Evolutionary conservation across 495 filamentous ascomycete species (phyloP).

Genomic region (Penicillium dipodomyicola): DNA sequence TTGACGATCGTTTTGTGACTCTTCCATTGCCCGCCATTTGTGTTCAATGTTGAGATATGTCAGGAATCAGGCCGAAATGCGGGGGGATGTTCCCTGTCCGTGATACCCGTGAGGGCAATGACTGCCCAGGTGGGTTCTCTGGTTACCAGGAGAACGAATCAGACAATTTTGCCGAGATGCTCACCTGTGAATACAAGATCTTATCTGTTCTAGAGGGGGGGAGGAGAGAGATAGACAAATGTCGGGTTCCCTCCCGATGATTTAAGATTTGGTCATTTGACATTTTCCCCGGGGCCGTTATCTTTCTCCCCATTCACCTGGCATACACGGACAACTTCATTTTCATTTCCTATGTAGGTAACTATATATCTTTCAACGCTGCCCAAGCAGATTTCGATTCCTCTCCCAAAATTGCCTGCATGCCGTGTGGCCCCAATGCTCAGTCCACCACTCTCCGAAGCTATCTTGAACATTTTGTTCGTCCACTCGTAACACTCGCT

Average conservation of each 20-base stretch:
- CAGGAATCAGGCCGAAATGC: background rate
- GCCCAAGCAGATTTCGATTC: constrained; percentile 62
- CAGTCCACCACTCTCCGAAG: constrained; percentile 94
- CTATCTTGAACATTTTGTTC: constrained; percentile 71
- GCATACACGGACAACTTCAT: no score
- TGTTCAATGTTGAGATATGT: background rate
- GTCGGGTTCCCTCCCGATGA: constrained; percentile 5
- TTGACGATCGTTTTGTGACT: constrained; percentile 38
- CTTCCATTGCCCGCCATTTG: constrained; percentile 24
- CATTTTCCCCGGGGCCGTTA: background rate
- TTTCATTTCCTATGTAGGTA: background rate
- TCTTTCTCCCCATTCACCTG: no score
- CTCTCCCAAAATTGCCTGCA: constrained; percentile 84
- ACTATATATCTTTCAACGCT: constrained; percentile 48
- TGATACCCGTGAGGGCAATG: background rate
- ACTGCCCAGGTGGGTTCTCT: background rate
- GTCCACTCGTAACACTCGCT: constrained; percentile 74
- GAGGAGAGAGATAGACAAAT: background rate
- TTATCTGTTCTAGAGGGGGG: background rate
- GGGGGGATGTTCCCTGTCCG: constrained; percentile 1
- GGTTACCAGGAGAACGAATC: background rate
- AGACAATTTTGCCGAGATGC: background rate
- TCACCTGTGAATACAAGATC: background rate
- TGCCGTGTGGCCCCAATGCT: constrained; percentile 79
- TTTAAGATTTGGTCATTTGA: background rate